Base-by-base conservation (phyloP, 768 basidiomycete species). In the Chalciporus chontae region DNA sequence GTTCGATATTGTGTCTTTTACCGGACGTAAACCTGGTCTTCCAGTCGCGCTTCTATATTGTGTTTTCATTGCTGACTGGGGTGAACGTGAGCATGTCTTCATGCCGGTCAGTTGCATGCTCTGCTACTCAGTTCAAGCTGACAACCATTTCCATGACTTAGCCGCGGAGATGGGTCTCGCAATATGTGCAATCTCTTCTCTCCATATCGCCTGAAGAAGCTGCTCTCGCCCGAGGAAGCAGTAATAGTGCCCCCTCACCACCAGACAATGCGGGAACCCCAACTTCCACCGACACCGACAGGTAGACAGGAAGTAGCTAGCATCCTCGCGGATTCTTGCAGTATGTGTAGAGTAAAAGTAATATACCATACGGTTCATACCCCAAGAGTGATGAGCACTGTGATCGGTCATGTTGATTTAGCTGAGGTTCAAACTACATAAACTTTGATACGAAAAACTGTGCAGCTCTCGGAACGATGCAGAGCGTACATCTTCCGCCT, bases 391-490 rank as follows among this genome's bases (percentile, higher is more conserved):
- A 15, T 36, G n/a, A 15, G 15, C n/a, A n/a, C n/a, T n/a, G n/a
- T n/a, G 5, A 31, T 31, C 31, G 2, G 31, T 26, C 26, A 6
- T 36, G 40, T 39, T 39, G 34, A 40, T 40, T 18, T 23, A n/a
- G 37, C 19, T 43, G 27, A 29, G 29, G 23, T 69, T 73, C 58
- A 65, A 68, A 60, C 56, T 71, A 50, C 45, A 71, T 58, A 61
- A 84, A 84, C 80, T 70, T 83, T 83, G 80, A 79, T 73, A 60
- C 60, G 72, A 76, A 77, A 80, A 84, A 84, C 83, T 84, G 79
- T 84, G 80, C 79, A 84, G 82, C 70, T 76, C 71, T 63, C 77
- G 78, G 78, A 76, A 76, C 72, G 69, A 83, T 84, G 82, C 79
- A 83, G 75, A 72, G 65, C 51, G 71, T 63, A 58, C 68, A 67